Percentiles rank a stretch among this genome's conserved stretches.
Conservation (phyloP, 2,329 filamentous ascomycete genomes). For the Sclerotinia spermophila region DNA sequence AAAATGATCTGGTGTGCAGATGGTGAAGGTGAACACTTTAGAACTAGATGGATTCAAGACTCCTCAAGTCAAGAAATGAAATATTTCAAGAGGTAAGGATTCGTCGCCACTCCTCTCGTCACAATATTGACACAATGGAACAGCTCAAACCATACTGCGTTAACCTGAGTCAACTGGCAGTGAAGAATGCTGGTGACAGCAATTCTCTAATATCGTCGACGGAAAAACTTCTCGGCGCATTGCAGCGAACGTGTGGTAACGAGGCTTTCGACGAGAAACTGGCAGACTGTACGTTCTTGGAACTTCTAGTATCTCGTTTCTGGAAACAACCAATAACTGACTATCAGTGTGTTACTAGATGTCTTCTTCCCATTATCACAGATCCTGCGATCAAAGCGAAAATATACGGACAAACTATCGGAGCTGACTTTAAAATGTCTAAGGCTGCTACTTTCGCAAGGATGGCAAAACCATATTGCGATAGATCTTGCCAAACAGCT, state of each 20-base stretch:
- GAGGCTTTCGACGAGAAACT: slow-evolving; percentile 70
- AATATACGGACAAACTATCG: slow-evolving; percentile 65
- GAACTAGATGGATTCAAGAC: slow-evolving; percentile 29
- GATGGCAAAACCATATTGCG: slow-evolving; percentile 72
- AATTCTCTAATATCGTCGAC: slow-evolving; percentile 45
- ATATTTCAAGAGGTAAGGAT: slow-evolving; percentile 35
- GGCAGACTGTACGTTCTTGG: slow-evolving; percentile 87
- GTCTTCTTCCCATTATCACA: slow-evolving; percentile 90
- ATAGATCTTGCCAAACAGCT: slow-evolving; percentile 76
- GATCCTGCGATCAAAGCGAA: slow-evolving; percentile 72
- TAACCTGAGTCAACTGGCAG: slow-evolving; percentile 54
- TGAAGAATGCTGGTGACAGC: slow-evolving; percentile 46
- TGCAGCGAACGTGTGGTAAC: slow-evolving; percentile 43
- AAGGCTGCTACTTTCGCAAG: slow-evolving; percentile 66
- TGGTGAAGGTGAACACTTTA: neutral
- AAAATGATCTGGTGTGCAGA: neutral
- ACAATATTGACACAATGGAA: neutral
- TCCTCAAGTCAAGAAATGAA: slow-evolving; percentile 34
- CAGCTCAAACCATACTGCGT: slow-evolving; percentile 63
- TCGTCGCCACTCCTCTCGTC: neutral
- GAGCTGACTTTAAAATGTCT: slow-evolving; percentile 77
- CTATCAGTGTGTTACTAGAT: slow-evolving; percentile 41
- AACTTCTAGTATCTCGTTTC: neutral
- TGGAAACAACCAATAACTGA: neutral
- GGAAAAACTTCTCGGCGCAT: slow-evolving; percentile 45